Evolutionary conservation across 495 filamentous ascomycete genomes (phyloP).

Genomic region (Echria macrotheca): DNA sequence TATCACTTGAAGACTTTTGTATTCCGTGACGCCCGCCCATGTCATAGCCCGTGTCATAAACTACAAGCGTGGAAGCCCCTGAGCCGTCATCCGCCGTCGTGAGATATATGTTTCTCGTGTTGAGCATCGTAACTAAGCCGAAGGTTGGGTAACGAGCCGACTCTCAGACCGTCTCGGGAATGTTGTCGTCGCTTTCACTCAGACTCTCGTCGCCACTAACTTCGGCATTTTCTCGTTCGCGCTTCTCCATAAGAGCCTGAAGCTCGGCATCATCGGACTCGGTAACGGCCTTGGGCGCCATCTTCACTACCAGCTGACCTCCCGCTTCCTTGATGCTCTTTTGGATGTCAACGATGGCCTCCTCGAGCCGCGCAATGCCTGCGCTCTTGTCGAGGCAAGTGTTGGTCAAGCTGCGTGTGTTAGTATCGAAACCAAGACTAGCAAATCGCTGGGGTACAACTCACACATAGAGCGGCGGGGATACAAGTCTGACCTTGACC

Average conservation of each 20-base stretch:
- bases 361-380: conserved; percentile 77
- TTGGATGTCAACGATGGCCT: conserved; percentile 79
- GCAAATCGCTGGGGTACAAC: conserved; percentile 5
- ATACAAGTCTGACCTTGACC: conserved; percentile 95
- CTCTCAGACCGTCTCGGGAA: conserved; percentile 42
- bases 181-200: conserved; percentile 84
- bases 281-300: conserved; percentile 98
- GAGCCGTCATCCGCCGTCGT: not conserved
- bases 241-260: conserved; percentile 97
- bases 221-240: conserved; percentile 94
- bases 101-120: not conserved
- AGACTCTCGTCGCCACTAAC: conserved; percentile 93
- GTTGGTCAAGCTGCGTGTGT: conserved; percentile 54
- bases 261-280: conserved; percentile 97
- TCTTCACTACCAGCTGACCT: conserved; percentile 79
- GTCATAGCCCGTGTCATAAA: not conserved
- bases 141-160: not conserved
- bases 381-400: conserved; percentile 89
- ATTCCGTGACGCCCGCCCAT: conserved; percentile 13
- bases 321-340: conserved; percentile 66
- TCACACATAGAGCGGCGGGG: conserved; percentile 84
- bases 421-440: conserved; percentile 6
- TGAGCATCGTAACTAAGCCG: not conserved
- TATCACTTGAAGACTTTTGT: conserved; percentile 19
- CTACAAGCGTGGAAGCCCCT: not conserved